These are phyloP conservation scores for Lactarius indigo DNA, from an alignment of 768 basidiomycete species.

Conservation along the genomic window DNA sequence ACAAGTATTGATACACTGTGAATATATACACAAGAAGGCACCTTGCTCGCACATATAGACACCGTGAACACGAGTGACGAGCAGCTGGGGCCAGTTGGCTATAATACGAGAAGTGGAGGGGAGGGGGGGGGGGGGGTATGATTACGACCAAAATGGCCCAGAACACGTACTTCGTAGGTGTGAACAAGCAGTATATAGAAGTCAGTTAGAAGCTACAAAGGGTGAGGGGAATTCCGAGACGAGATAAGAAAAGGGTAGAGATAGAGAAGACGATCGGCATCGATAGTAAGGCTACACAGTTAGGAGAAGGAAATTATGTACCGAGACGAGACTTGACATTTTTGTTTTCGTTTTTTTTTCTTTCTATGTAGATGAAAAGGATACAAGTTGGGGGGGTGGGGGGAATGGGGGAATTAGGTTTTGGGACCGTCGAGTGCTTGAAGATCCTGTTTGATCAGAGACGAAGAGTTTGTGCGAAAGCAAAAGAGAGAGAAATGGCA, in stretches of 20 bases:
- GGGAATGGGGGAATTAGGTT: too few species aligned
- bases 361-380: background rate
- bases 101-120: background rate
- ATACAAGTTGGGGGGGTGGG: background rate
- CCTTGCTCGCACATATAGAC: background rate
- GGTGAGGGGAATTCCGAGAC: background rate
- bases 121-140: too few species aligned
- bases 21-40: background rate
- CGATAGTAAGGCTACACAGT: background rate
- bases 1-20: background rate
- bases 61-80: background rate
- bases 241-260: background rate
- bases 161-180: background rate
- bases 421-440: background rate
- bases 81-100: background rate
- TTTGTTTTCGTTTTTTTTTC: background rate
- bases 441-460: slow-evolving; percentile 2
- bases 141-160: background rate
- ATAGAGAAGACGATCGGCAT: background rate
- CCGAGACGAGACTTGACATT: background rate
- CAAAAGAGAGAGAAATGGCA: background rate
- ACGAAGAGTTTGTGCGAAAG: background rate
- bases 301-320: background rate
- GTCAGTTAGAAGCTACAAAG: background rate
- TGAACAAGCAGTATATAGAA: background rate